Percentiles rank a stretch among this genome's conserved stretches.
Conservation (phyloP, 352 stramenopile species). For the Phytopythium boreale region DNA sequence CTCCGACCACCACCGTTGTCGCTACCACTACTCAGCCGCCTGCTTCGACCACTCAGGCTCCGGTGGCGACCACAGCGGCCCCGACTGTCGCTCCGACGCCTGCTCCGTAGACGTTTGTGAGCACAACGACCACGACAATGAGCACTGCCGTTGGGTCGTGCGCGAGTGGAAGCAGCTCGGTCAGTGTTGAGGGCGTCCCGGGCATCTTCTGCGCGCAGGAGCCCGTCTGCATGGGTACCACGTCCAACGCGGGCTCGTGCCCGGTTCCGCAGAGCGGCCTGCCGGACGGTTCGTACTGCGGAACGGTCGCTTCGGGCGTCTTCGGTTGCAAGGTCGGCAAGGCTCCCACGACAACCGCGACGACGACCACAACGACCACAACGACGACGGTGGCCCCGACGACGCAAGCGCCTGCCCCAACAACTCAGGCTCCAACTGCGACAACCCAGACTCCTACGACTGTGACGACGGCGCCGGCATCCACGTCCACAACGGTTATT, state of each 20-base stretch:
- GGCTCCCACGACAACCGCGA: not conserved
- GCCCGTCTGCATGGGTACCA: slow-evolving; percentile 14
- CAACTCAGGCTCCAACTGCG: not conserved
- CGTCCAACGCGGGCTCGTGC: slow-evolving; percentile 10
- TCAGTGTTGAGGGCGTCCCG: slow-evolving; percentile 20
- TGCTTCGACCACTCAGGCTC: not conserved
- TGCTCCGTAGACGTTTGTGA: not conserved
- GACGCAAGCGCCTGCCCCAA: not conserved
- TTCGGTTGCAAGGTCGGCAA: slow-evolving; percentile 19
- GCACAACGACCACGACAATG: not conserved
- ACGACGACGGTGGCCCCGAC: not conserved
- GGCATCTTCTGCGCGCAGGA: slow-evolving; percentile 20
- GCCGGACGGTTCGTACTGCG: slow-evolving; percentile 20
- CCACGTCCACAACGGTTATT: not conserved
- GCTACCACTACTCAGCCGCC: not conserved
- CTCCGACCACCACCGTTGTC: not conserved
- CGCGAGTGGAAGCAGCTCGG: slow-evolving; percentile 12
- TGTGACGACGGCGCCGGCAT: not conserved
- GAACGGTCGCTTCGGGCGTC: slow-evolving; percentile 19
- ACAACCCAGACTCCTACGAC: not conserved
- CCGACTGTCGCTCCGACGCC: not conserved
- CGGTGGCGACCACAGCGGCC: not conserved
- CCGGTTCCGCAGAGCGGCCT: slow-evolving; percentile 12
- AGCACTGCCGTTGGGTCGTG: not conserved
- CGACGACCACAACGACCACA: not conserved